Evolutionary conservation across 495 filamentous ascomycete genomes (phyloP), one percentile per base, ranked within the genome.

Genomic region (Letharia columbiana): DNA sequence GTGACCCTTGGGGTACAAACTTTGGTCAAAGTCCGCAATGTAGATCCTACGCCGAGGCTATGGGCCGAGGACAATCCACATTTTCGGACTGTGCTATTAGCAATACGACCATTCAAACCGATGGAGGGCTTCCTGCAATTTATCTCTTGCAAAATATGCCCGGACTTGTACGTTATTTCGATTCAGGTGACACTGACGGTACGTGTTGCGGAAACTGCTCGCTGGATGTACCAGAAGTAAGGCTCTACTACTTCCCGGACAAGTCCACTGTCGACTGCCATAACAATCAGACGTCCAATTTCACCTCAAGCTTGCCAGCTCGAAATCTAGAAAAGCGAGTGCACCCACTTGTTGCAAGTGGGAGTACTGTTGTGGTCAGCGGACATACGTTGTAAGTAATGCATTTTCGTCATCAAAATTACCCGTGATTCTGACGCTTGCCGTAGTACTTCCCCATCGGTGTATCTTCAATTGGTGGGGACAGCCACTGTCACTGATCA

Each of bases 381-480:
- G 67, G 67, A 6, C 23, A 60, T 49, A 66, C 57, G 11, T 66
- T 68, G 67, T 68, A 56, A 15, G 67, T 50, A 40, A 49, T 10
- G 28, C 18, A 18, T 18, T 20, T 5, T 52, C 33, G 4, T 52
- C 6, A 18, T 9, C 18, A 2, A 18, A 3, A 3, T 49, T 44
- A 12, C 20, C 15, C n/a, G 6, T 23, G 33, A 45, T 7, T 2
- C 33, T 69, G 9, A 63, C 9, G 9, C 41, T 54, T 39, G 13
- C 1, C 28, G 3, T 31, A 69, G 68, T 41, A 69, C 68, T 18
- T 69, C 64, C 7, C 65, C 68, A 28, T 69, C 68, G 17, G 1
- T 69, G 37, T 69, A 69, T 28, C 61, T 69, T 10, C 45, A 66
- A 35, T 23, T 67, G 12, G 18, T 62, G 5, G 65, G 68, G 1